Evolutionary conservation across 2,329 filamentous ascomycete genomes (phyloP).

Genomic region (Clonostachys byssicola): DNA sequence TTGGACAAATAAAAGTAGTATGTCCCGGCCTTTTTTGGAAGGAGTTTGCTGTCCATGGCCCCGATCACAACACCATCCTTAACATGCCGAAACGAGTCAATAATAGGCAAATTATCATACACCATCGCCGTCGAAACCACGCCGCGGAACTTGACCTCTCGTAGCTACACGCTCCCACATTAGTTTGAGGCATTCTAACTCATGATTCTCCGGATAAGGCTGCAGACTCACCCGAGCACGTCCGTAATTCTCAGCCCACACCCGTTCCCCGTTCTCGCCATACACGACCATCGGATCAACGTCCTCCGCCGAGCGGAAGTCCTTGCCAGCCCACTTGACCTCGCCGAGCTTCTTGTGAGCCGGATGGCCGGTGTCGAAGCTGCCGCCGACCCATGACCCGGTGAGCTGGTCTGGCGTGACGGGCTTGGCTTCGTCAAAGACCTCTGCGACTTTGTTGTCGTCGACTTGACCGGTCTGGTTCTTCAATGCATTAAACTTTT

Average conservation of each 20-base stretch:
- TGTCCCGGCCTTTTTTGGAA: slow-evolving; percentile 4
- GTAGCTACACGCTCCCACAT: slow-evolving; percentile 7
- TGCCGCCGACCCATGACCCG: slow-evolving; percentile 19
- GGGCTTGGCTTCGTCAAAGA: slow-evolving; percentile 11
- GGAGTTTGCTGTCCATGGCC: slow-evolving; percentile 15
- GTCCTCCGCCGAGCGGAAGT: slow-evolving; percentile 18
- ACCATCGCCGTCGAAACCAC: slow-evolving; percentile 18
- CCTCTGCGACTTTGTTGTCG: background rate
- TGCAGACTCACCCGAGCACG: slow-evolving; percentile 5
- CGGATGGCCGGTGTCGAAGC: slow-evolving; percentile 16
- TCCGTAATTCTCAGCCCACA: slow-evolving; percentile 3
- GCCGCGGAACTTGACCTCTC: slow-evolving; percentile 13
- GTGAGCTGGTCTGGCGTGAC: slow-evolving; percentile 13
- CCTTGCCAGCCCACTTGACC: slow-evolving; percentile 21
- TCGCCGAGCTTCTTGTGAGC: slow-evolving; percentile 10
- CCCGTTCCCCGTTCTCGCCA: slow-evolving; percentile 6
- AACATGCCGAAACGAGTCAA: slow-evolving; percentile 20
- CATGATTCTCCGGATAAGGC: no score
- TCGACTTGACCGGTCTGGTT: background rate
- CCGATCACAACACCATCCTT: slow-evolving; percentile 15
- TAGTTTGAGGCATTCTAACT: background rate
- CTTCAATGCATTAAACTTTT: slow-evolving; percentile 10
- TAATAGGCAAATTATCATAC: slow-evolving; percentile 19
- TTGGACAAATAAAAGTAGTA: slow-evolving; percentile 16
- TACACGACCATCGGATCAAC: slow-evolving; percentile 20